Base-by-base conservation (phyloP, 139 green algal species). In the Deuterostichococcus epilithicus region DNA sequence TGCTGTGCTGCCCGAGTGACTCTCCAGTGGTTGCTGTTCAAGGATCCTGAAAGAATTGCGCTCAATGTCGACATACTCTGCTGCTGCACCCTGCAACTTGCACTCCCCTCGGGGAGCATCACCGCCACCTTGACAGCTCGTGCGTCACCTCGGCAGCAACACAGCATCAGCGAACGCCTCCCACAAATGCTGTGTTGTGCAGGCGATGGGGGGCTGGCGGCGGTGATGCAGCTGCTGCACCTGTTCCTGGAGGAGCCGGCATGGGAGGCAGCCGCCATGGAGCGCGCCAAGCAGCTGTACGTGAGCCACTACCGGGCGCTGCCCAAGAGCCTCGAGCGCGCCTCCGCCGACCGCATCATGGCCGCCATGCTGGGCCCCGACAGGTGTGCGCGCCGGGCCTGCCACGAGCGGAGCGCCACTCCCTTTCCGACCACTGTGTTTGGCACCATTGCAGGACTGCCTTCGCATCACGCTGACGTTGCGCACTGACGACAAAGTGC, bases 281-380 rank as follows among this genome's bases (percentile, higher is more conserved):
- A 93, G 60, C 82, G 93, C 35, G 86, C 91, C 76, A 96, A 97
- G 84, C 87, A 95, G 82, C 81, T 92, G 72, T 94, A 92, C 81
- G 44, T 86, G n/a, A 88, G 78, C 52, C 84, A 93, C 85, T 89
- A 86, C 83, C 84, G 86, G 60, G 86, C 83, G 58, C 86, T 95
- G 25, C 66, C 76, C 78, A 98, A 97, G 89, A 88, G 78, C 60
- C 87, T 99, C 73, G 96, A 99, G 83, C 83, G 91, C 10, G 86
- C 91, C 60, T 97, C 92, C 4, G 81, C 82, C 32, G 90, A 94
- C 74, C 89, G 88, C 70, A 87, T 97, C 72, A 87, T 97, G 83
- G 67, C 79, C n/a, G 80, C 87, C 42, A 97, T 98, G 91, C 73
- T 98, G 58, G 91, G 90, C 1, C 70, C 85, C 26, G 91, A 95